Percentiles rank a stretch among this genome's conserved stretches.
These are phyloP conservation scores for Hymenoscyphus fructigenus DNA, from an alignment of 2,329 filamentous ascomycete species.

Conservation along the genomic window DNA sequence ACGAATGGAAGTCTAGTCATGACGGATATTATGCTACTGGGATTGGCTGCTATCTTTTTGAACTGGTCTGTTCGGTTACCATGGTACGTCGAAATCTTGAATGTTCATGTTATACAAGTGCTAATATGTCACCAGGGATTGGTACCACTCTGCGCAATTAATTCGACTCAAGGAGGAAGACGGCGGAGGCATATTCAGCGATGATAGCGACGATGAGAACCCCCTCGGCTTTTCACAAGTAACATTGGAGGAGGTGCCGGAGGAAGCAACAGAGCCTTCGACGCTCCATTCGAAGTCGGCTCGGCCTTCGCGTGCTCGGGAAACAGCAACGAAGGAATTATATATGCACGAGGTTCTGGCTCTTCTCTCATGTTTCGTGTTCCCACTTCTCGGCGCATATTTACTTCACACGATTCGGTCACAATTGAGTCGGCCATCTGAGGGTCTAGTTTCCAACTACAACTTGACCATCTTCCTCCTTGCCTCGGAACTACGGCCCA, in stretches of 20 bases:
- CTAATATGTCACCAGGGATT: conserved; percentile 51
- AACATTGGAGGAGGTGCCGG: conserved; percentile 32
- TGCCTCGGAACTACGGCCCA: conserved; percentile 79
- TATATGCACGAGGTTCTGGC: conserved; percentile 74
- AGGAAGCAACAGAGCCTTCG: conserved; percentile 17
- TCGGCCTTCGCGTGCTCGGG: conserved; percentile 27
- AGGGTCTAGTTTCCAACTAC: conserved; percentile 86
- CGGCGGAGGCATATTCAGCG: conserved; percentile 37
- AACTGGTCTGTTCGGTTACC: conserved; percentile 91
- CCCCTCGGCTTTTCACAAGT: conserved; percentile 28
- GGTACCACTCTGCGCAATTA: conserved; percentile 71
- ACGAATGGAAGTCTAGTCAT: conserved; percentile 79
- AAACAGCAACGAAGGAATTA: conserved; percentile 59
- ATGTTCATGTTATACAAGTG: conserved; percentile 4
- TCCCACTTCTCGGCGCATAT: conserved; percentile 77
- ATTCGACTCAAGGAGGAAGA: conserved; percentile 54
- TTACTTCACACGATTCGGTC: conserved; percentile 77
- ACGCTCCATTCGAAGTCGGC: conserved; percentile 21
- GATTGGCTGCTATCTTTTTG: conserved; percentile 78
- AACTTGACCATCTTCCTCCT: conserved; percentile 90
- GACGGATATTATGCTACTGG: conserved; percentile 80
- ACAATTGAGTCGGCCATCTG: conserved; percentile 79
- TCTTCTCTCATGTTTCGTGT: conserved; percentile 73
- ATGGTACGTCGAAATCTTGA: conserved; percentile 58
- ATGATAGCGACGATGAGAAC: conserved; percentile 48